Evolutionary conservation across 2,329 filamentous ascomycete species (phyloP).

Genomic region (Pseudocercospora fijiensis): DNA sequence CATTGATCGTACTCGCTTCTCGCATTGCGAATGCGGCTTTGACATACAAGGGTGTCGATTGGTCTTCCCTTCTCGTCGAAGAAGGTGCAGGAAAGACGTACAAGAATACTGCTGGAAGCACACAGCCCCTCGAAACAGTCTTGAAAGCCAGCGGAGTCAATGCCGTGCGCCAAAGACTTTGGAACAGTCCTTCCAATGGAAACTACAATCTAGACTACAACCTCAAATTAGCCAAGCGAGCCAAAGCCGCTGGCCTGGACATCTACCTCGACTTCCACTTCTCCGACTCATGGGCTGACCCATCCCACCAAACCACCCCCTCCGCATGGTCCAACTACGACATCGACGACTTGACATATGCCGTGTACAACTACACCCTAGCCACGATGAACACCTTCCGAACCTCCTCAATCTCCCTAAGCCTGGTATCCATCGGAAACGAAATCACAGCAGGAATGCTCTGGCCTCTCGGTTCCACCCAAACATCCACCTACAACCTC

Average conservation of each 20-base stretch:
- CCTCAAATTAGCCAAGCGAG: conserved; percentile 38
- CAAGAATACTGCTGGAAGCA: conserved; percentile 35
- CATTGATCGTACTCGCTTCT: background rate
- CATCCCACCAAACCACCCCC: conserved; percentile 36
- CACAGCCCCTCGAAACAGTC: conserved; percentile 32
- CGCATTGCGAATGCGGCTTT: conserved; percentile 12
- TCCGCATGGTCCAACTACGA: conserved; percentile 36
- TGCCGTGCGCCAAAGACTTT: conserved; percentile 34
- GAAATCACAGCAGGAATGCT: conserved; percentile 41
- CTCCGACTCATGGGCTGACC: conserved; percentile 40
- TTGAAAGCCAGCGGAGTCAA: conserved; percentile 29
- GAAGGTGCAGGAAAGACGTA: conserved; percentile 39
- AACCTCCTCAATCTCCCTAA: conserved; percentile 40
- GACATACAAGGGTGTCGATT: conserved; percentile 41
- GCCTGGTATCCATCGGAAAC: conserved; percentile 43
- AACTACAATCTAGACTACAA: conserved; percentile 38
- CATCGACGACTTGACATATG: conserved; percentile 35
- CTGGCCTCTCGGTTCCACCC: conserved; percentile 37
- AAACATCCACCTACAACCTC: conserved; percentile 35
- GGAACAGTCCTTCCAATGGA: conserved; percentile 34
- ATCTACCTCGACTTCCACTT: conserved; percentile 41
- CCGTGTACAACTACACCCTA: conserved; percentile 37
- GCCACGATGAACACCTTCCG: conserved; percentile 44
- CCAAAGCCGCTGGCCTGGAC: conserved; percentile 33
- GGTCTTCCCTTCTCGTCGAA: conserved; percentile 39